These are phyloP conservation scores for Helichrysum umbraculigerum DNA, from an alignment of 129 eudicot genomes.

Conservation along the genomic window DNA sequence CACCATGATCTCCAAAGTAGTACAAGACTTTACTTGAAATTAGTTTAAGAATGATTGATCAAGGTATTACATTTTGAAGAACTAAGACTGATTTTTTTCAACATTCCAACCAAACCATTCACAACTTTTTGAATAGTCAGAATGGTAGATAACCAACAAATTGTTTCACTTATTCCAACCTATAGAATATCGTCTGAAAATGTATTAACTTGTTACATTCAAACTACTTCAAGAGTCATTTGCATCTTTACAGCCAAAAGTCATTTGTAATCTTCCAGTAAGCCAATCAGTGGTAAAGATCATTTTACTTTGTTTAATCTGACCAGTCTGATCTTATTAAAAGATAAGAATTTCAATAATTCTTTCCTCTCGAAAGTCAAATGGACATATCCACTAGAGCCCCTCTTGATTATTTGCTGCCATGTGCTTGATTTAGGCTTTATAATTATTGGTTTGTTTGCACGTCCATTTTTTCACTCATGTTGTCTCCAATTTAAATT, in stretches of 20 bases:
- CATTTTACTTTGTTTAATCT: conserved; percentile 23
- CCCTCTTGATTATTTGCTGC: conserved; percentile 33
- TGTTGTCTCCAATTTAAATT: conserved; percentile 10
- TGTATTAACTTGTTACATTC: background rate
- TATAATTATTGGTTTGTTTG: conserved; percentile 27
- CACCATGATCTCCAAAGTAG: background rate
- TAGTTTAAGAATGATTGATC: background rate
- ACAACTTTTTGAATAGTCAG: background rate
- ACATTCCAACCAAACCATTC: background rate
- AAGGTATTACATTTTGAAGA: background rate
- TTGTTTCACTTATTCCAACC: conserved; percentile 2
- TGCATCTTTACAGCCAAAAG: background rate
- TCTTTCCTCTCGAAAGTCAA: conserved; percentile 29
- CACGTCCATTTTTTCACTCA: conserved; percentile 25
- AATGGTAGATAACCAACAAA: background rate
- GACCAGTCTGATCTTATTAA: conserved; percentile 7
- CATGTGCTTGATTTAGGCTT: conserved; percentile 34
- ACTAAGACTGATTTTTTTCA: background rate
- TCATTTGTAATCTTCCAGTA: background rate
- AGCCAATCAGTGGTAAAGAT: conserved; percentile 10
- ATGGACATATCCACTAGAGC: conserved; percentile 32
- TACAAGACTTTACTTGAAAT: background rate
- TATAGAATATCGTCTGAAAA: background rate
- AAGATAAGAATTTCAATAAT: conserved; percentile 15
- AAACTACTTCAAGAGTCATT: conserved; percentile 7